A percentile compares a stretch with the other conserved stretches of the same genome.
These are phyloP conservation scores for Candida rishiriensis DNA, from an alignment of 805 yeast species.

Conservation along the genomic window DNA sequence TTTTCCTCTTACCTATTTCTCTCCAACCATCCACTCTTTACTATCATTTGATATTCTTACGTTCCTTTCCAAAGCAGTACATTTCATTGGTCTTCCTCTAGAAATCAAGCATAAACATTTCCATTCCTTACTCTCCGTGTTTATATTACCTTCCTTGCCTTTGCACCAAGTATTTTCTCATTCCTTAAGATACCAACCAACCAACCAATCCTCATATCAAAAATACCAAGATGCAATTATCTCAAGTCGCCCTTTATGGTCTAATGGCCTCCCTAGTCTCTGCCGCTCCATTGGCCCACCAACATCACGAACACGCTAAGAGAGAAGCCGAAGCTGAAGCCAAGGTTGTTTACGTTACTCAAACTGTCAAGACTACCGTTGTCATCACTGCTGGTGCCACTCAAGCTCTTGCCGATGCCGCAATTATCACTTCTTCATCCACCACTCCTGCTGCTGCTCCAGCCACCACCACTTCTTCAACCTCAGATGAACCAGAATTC, in stretches of 20 bases:
- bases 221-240: slow-evolving; percentile 13
- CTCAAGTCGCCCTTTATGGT: slow-evolving; percentile 15
- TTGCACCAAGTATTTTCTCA: neutral
- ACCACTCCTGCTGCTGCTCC: slow-evolving; percentile 3
- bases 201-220: neutral
- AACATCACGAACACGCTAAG: slow-evolving; percentile 13
- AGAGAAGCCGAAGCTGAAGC: slow-evolving; percentile 16
- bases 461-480: slow-evolving; percentile 5
- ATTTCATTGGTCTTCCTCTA: too few relatives aligned
- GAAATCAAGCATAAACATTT: too few relatives aligned
- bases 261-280: slow-evolving; percentile 17
- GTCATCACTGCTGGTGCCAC: slow-evolving; percentile 19
- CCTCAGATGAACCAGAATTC: slow-evolving; percentile 1
- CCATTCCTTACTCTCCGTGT: neutral
- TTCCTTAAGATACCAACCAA: neutral
- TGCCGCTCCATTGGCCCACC: slow-evolving; percentile 21
- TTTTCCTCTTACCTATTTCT: too few relatives aligned
- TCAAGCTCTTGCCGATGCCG: slow-evolving; percentile 11
- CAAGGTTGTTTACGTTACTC: slow-evolving; percentile 20
- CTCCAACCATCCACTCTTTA: too few relatives aligned
- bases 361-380: slow-evolving; percentile 20
- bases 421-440: neutral
- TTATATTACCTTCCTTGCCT: too few relatives aligned
- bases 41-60: too few relatives aligned
- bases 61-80: too few relatives aligned